Evolutionary conservation across 495 filamentous ascomycete genomes (phyloP).

Genomic region (Xylaria telfairii): DNA sequence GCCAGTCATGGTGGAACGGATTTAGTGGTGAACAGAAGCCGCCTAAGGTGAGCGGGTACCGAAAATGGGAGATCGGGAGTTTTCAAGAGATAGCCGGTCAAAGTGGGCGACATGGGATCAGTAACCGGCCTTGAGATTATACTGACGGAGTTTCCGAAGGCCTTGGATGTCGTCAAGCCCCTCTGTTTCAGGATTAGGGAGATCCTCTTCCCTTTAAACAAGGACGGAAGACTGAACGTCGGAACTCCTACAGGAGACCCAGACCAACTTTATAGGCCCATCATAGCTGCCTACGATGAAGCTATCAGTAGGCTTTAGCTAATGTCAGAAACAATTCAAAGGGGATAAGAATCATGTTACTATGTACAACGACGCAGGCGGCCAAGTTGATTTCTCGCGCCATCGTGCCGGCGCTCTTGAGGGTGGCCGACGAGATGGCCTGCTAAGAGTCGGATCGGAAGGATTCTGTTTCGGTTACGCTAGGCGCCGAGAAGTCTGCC

Average conservation of each 20-base stretch:
- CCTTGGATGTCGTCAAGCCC: not conserved
- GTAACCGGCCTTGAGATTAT: not conserved
- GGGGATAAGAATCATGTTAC: too few relatives aligned
- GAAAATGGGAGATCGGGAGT: slow-evolving; percentile 32
- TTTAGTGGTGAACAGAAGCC: slow-evolving; percentile 28
- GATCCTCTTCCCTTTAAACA: not conserved
- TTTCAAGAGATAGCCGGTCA: slow-evolving; percentile 31
- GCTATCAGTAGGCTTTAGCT: not conserved
- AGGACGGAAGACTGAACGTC: not conserved
- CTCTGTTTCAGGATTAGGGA: slow-evolving; percentile 11
- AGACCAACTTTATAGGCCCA: not conserved
- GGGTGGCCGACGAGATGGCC: too few relatives aligned
- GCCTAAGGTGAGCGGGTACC: slow-evolving; percentile 28
- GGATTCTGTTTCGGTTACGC: too few relatives aligned
- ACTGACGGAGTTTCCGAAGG: not conserved
- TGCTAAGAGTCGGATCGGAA: too few relatives aligned
- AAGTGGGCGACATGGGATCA: slow-evolving; percentile 12
- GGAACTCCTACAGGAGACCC: not conserved
- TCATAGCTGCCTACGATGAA: not conserved
- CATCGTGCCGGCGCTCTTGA: too few relatives aligned
- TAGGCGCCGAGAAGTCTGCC: too few relatives aligned
- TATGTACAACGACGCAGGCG: too few relatives aligned
- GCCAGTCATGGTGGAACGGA: slow-evolving; percentile 36
- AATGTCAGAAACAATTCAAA: too few relatives aligned
- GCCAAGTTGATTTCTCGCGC: too few relatives aligned